Base-by-base conservation (phyloP, 1,139 yeast species). In the Pneumocystis sp. region DNA sequence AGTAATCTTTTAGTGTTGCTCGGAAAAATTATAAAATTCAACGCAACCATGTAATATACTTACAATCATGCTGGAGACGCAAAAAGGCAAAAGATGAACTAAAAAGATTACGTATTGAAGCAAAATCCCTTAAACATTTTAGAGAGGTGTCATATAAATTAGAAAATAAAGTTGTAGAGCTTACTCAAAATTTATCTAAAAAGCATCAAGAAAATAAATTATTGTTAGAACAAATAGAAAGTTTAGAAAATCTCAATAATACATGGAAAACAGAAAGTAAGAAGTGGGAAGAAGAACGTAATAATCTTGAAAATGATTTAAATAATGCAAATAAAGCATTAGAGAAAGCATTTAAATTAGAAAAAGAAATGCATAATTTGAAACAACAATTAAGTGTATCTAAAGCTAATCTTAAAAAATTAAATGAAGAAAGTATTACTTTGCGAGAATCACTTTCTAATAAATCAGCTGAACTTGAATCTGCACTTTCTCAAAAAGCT, bases 121-220 rank as follows among this genome's bases (percentile, higher is more conserved):
- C 97, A 59, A 89, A 89, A 74, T 89, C 96, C 31, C 96, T 89
- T 63, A 86, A 85, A 74, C 95, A 87, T 73, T 82, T 89, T 79
- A 85, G 89, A 76, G 96, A 93, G 74, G 96, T 89, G 59, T 89
- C 95, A 72, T 93, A 89, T 77, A 85, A 87, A 74, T 82, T 93
- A 72, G 98, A 95, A 76, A 93, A 91, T 76, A 93, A 93, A 80
- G 97, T 95, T 34, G 90, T 93, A 70, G 96, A 91, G 75, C 83
- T 95, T 70, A 90, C 96, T 0, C 96, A 91, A 74, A 83, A 86
- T 10, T 80, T 91, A 70, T 84, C 96, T 0, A 76, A 85, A 37
- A 87, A 87, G 76, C 84, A 86, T 59, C 87, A 83, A 71, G 96
- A 89, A 71, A 91, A 90, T 76, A 87, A 86, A 77, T 82, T 81